Conservation (phyloP, 441 rosid genomes). For the Oxalis stricta region DNA sequence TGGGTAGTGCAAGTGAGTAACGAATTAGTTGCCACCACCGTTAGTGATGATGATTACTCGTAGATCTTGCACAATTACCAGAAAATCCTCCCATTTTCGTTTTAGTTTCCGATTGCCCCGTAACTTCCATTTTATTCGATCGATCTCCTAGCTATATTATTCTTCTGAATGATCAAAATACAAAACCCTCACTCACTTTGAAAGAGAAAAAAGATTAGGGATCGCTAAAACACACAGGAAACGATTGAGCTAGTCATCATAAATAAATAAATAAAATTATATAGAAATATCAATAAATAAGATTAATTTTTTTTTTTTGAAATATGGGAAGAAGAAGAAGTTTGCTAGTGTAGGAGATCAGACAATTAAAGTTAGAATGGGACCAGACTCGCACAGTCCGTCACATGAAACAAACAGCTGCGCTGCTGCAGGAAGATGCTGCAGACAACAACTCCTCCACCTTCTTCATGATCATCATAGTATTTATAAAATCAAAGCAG, state of each 20-base stretch:
- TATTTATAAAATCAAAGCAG: too few relatives aligned
- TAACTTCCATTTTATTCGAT: conserved; percentile 20
- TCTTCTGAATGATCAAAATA: neutral
- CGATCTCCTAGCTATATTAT: neutral
- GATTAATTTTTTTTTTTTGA: neutral
- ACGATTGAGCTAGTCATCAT: too few relatives aligned
- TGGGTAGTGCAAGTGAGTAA: conserved; percentile 36
- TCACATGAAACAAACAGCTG: conserved; percentile 5
- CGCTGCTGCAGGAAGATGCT: conserved; percentile 4
- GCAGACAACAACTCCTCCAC: conserved; percentile 12
- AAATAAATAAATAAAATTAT: too few relatives aligned
- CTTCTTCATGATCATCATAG: conserved; percentile 11
- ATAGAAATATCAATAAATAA: too few relatives aligned
- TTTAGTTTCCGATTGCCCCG: conserved; percentile 34
- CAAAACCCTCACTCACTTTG: neutral
- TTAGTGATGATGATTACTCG: conserved; percentile 31
- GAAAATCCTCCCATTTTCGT: conserved; percentile 24
- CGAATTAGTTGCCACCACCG: too few relatives aligned
- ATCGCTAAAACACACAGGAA: too few relatives aligned
- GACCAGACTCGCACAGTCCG: conserved; percentile 17
- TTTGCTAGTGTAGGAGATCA: neutral
- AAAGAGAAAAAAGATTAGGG: conserved; percentile 1
- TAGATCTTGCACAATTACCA: conserved; percentile 13
- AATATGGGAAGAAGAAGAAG: neutral
- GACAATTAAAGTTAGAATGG: conserved; percentile 12